Evolutionary conservation across 192 early-diverging fungal genomes (phyloP), one percentile per base, ranked within the genome.

Genomic region (Linnemannia schmuckeri): DNA sequence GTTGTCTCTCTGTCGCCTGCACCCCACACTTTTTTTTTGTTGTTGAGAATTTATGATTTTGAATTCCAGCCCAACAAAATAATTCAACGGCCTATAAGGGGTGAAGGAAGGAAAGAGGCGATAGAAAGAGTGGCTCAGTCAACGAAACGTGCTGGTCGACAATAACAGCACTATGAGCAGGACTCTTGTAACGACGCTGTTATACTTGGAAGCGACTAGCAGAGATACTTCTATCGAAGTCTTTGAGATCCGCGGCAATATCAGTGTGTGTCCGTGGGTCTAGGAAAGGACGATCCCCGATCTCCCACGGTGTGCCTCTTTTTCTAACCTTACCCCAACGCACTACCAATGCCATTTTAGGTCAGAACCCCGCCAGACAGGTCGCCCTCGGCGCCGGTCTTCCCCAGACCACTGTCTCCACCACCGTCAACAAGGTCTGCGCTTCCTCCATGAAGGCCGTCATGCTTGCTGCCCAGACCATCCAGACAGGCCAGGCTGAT

Each of bases 321-420:
- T 42, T 13, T n/a, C 7, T 72, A 41, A 38, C 41, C 10, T 72
- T 72, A 10, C 41, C 38, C 35, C 35, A 41, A 72, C 70, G 70
- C 41, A 38, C n/a, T 47, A 17, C 13, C 30, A 6, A 30, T 33
- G 30, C 27, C 40, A 77, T 66, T 42, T 61, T 38, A 79, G 96
- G 96, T 44, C 95, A 96, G 86, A 97, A 96, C 92, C 95, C 95
- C 49, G 96, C 96, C 37, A 94, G 96, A 74, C 95, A 96, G 85
- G 96, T 93, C 52, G 93, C 95, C 30, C 89, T 97, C 33, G 91
- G 92, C 55, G 93, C 96, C 18, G 95, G 95, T 22, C 92, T 96
- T 73, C 86, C 88, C n/a, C 76, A 92, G 49, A 89, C 89, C 30
- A 91, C 93, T 30, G 89, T 94, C 55, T 91, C 94, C 68, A 96